Percentiles rank a stretch among this genome's conserved stretches.
phyloP scores from a whole-genome alignment of 2,329 filamentous ascomycete species.

The Aureobasidium subglaciale region DNA sequence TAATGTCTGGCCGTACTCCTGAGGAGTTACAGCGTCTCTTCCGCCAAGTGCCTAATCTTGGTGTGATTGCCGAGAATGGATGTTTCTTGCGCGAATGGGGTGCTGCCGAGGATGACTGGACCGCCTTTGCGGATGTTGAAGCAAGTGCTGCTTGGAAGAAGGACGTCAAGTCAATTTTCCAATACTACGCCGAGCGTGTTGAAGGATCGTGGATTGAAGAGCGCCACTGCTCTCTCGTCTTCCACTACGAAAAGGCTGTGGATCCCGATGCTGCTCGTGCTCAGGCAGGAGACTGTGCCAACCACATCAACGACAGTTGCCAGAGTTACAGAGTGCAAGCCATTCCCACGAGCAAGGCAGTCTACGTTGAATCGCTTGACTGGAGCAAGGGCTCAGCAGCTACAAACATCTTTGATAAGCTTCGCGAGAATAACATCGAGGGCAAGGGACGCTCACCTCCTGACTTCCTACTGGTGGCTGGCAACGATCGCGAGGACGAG shows the following conservation, averaged over 20 bases:
- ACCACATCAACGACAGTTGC: conserved; percentile 91
- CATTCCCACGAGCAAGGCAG: conserved; percentile 65
- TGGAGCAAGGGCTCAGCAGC: conserved; percentile 86
- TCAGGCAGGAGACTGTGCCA: conserved; percentile 82
- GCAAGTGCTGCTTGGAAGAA: conserved; percentile 73
- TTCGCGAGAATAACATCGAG: conserved; percentile 29
- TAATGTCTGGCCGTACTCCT: conserved; percentile 84
- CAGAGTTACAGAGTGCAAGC: conserved; percentile 77
- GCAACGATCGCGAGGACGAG: conserved; percentile 89
- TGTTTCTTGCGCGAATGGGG: conserved; percentile 75
- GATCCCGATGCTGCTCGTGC: conserved; percentile 68
- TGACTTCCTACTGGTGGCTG: conserved; percentile 84
- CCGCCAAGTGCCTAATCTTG: conserved; percentile 71
- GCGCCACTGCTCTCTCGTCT: conserved; percentile 83
- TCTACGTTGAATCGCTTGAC: conserved; percentile 77
- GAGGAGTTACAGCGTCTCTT: conserved; percentile 86
- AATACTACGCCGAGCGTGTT: conserved; percentile 83
- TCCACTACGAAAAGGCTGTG: conserved; percentile 79
- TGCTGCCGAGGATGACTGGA: conserved; percentile 56
- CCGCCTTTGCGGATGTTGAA: conserved; percentile 64
- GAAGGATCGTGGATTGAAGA: conserved; percentile 85
- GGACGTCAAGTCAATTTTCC: conserved; percentile 72
- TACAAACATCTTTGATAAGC: conserved; percentile 58
- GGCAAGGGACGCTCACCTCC: conserved; percentile 37
- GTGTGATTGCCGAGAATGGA: conserved; percentile 89